Conservation (phyloP, 1,284 basidiomycete genomes). For the Rhodotorula sp. region DNA sequence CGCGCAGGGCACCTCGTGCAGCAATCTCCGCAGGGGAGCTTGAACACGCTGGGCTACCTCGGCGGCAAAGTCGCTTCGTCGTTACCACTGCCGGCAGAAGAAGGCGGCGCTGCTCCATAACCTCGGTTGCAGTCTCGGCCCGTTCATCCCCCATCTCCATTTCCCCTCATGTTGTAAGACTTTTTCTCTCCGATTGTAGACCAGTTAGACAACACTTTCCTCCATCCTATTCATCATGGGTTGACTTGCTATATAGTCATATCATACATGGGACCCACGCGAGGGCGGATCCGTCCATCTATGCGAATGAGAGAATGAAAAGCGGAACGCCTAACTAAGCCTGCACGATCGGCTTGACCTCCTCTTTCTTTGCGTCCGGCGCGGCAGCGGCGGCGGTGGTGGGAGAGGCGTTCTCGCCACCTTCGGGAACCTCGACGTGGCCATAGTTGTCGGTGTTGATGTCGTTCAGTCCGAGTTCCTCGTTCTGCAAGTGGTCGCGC, state of each 20-base stretch:
- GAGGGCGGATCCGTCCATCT: not conserved
- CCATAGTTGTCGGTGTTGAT: conserved; percentile 87
- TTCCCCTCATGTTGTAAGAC: too few relatives aligned
- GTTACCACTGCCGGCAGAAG: not conserved
- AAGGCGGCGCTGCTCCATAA: not conserved
- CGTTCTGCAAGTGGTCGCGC: conserved; percentile 85
- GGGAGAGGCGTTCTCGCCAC: not conserved
- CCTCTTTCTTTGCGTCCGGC: not conserved
- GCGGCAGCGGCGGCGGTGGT: not conserved
- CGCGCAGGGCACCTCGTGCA: conserved; percentile 24
- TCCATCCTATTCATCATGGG: too few relatives aligned
- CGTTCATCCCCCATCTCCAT: not conserved
- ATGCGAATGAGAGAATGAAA: not conserved
- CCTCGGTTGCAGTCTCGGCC: not conserved
- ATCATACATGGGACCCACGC: not conserved
- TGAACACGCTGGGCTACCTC: conserved; percentile 20
- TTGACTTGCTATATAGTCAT: too few relatives aligned
- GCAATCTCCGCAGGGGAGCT: conserved; percentile 1
- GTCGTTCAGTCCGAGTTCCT: conserved; percentile 93
- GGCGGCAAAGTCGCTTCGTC: conserved; percentile 20
- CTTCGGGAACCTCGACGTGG: conserved; percentile 3
- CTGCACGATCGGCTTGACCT: not conserved
- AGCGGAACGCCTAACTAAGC: not conserved
- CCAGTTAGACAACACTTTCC: not conserved
- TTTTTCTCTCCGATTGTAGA: too few relatives aligned